Conservation (phyloP, 306 rosid genomes). For the Sindora glabra region DNA sequence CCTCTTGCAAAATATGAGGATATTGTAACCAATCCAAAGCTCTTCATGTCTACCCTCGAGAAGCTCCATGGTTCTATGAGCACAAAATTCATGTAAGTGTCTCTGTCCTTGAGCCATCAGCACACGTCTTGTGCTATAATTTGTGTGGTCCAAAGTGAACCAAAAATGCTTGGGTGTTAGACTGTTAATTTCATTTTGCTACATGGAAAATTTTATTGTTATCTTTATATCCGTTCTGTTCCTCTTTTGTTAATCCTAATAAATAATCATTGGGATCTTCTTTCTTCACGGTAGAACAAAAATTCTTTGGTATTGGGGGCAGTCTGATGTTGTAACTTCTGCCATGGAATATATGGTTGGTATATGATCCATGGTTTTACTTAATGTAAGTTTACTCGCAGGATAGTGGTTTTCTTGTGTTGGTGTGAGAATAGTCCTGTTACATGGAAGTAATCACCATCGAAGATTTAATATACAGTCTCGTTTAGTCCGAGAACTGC, state of each 20-base stretch:
- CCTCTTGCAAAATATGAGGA: slow-evolving; percentile 56
- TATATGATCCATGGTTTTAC: too few relatives aligned
- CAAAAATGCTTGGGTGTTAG: too few relatives aligned
- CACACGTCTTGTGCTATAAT: background rate
- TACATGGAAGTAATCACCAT: too few relatives aligned
- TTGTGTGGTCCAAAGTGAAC: too few relatives aligned
- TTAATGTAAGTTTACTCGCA: too few relatives aligned
- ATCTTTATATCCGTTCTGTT: too few relatives aligned
- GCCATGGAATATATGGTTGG: slow-evolving; percentile 2
- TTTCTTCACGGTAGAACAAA: background rate
- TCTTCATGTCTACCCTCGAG: slow-evolving; percentile 60
- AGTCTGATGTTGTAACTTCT: background rate
- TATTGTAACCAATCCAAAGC: slow-evolving; percentile 38
- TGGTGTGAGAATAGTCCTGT: too few relatives aligned
- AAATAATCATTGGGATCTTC: background rate
- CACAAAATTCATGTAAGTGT: slow-evolving; percentile 78
- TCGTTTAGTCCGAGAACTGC: too few relatives aligned
- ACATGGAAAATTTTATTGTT: too few relatives aligned
- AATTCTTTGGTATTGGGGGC: background rate
- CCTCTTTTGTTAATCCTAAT: background rate
- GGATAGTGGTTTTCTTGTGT: too few relatives aligned
- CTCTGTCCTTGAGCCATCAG: background rate
- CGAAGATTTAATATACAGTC: too few relatives aligned
- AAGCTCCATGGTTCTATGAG: slow-evolving; percentile 65
- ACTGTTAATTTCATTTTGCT: too few relatives aligned